Conservation (phyloP, 2,329 filamentous ascomycete species). For the Colletotrichum spaethianum region DNA sequence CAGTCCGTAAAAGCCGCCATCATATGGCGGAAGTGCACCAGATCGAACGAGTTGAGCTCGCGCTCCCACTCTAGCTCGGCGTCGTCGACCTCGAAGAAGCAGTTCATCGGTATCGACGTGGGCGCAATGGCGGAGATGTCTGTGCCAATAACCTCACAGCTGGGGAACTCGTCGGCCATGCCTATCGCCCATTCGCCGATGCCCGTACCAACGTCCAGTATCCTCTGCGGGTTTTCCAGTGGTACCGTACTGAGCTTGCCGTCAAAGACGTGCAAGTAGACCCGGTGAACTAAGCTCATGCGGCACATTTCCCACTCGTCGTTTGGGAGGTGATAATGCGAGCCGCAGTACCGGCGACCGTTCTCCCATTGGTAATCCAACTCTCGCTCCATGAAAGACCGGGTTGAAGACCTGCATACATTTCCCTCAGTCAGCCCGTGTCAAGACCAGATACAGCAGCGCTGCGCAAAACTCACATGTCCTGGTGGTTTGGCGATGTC, state of each 20-base stretch:
- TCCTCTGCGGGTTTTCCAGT: constrained; percentile 54
- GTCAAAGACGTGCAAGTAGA: constrained; percentile 68
- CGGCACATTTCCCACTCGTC: constrained; percentile 76
- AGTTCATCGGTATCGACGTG: constrained; percentile 69
- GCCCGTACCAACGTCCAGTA: constrained; percentile 73
- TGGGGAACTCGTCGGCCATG: constrained; percentile 67
- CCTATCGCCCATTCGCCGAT: constrained; percentile 67
- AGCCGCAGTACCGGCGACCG: constrained; percentile 73
- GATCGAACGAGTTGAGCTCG: constrained; percentile 65
- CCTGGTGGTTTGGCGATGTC: constrained; percentile 50
- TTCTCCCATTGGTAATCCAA: constrained; percentile 73
- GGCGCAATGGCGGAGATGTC: constrained; percentile 73
- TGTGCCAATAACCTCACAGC: constrained; percentile 70
- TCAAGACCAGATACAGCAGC: constrained; percentile 36
- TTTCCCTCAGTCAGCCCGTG: constrained; percentile 33
- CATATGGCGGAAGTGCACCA: constrained; percentile 71
- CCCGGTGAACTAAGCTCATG: constrained; percentile 73
- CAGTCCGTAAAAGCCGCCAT: constrained; percentile 70
- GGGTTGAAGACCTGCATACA: constrained; percentile 57
- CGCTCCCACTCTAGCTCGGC: constrained; percentile 72
- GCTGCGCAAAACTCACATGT: constrained; percentile 55
- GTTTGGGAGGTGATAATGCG: constrained; percentile 75
- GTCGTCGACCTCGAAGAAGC: constrained; percentile 73
- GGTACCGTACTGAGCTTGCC: constrained; percentile 61
- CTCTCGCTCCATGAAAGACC: constrained; percentile 64